Evolutionary conservation across 2,329 filamentous ascomycete genomes (phyloP).

Genomic region (Penicillium sp.): DNA sequence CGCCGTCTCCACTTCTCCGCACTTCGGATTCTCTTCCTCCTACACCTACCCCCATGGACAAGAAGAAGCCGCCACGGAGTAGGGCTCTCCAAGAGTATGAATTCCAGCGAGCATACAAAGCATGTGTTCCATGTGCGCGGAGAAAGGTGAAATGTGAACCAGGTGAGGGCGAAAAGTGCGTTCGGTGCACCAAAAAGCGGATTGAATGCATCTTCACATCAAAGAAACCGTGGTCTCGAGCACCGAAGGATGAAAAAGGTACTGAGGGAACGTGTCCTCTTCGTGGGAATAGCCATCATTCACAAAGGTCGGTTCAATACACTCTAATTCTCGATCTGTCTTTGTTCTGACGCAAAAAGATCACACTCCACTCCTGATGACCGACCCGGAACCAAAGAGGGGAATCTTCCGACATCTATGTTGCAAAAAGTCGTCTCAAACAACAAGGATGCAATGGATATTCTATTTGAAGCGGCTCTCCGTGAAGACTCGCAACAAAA

Average conservation of each 20-base stretch:
- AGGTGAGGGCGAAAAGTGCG: constrained; percentile 40
- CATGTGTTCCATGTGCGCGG: constrained; percentile 51
- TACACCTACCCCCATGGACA: constrained; percentile 6
- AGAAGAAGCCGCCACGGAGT: constrained; percentile 14
- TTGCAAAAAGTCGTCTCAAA: constrained; percentile 56
- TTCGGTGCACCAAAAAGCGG: constrained; percentile 46
- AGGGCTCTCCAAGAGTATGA: constrained; percentile 30
- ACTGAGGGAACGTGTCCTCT: background rate
- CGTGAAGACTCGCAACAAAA: constrained; percentile 34
- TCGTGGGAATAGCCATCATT: background rate
- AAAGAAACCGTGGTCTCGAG: constrained; percentile 31
- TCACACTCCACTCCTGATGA: background rate
- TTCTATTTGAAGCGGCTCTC: constrained; percentile 54
- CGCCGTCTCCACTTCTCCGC: constrained; percentile 11
- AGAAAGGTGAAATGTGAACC: constrained; percentile 52
- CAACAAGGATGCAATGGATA: constrained; percentile 54
- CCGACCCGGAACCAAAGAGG: constrained; percentile 16
- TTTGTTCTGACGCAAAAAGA: background rate
- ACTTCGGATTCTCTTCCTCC: background rate
- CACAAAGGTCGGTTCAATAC: background rate
- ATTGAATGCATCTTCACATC: constrained; percentile 46
- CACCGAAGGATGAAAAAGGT: background rate
- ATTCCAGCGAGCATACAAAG: constrained; percentile 54
- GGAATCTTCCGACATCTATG: constrained; percentile 43
- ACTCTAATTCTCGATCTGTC: background rate